Conservation (phyloP, 2,329 filamentous ascomycete genomes). For the Aspergillus chevalieri region DNA sequence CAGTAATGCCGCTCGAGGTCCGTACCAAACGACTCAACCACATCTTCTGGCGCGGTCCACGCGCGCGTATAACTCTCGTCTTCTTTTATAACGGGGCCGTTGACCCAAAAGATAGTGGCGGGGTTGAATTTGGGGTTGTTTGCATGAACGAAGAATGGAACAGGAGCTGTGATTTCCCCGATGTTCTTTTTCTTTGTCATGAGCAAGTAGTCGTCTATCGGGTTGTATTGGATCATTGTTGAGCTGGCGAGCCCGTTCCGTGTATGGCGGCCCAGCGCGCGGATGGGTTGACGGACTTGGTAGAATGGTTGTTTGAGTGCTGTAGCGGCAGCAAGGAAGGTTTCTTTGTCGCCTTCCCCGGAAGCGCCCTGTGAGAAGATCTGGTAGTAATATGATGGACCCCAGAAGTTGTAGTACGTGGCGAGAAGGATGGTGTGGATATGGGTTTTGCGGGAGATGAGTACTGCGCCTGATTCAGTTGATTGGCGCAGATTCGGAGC, state of each 20-base stretch:
- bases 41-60: slow-evolving; percentile 25
- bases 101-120: slow-evolving; percentile 25
- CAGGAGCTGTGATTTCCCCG: slow-evolving; percentile 22
- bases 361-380: slow-evolving; percentile 43
- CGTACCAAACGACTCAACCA: slow-evolving; percentile 24
- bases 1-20: slow-evolving; percentile 35
- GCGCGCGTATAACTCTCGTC: slow-evolving; percentile 29
- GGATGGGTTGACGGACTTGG: slow-evolving; percentile 33
- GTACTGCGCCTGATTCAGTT: slow-evolving; percentile 41
- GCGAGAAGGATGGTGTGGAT: slow-evolving; percentile 38
- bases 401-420: slow-evolving; percentile 47
- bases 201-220: slow-evolving; percentile 26
- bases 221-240: slow-evolving; percentile 35
- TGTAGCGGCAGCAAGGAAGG: slow-evolving; percentile 42
- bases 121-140: slow-evolving; percentile 39
- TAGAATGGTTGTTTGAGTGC: slow-evolving; percentile 37
- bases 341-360: slow-evolving; percentile 49
- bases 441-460: slow-evolving; percentile 41
- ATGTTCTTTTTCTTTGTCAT: slow-evolving; percentile 18
- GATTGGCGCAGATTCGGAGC: slow-evolving; percentile 23
- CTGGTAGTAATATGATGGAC: slow-evolving; percentile 41
- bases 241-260: slow-evolving; percentile 27
- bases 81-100: slow-evolving; percentile 21
- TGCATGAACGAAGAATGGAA: slow-evolving; percentile 36
- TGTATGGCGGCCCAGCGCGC: slow-evolving; percentile 26